Evolutionary conservation across 306 rosid genomes (phyloP), one percentile per base, ranked within the genome.

Genomic region (Benincasa hispida): DNA sequence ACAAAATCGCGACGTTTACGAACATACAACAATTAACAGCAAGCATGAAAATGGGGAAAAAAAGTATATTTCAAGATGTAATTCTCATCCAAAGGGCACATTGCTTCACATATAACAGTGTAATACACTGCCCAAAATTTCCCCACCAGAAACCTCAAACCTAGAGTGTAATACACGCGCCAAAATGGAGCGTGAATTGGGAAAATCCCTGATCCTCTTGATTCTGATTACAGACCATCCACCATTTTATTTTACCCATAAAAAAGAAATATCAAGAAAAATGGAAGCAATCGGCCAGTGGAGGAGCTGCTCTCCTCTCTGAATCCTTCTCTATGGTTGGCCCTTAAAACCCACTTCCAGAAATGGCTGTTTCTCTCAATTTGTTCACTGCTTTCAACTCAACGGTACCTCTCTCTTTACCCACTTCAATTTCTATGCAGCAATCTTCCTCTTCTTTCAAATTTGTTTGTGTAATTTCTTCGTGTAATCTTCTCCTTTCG

Each of bases 301-400:
- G 59, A 61, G 74, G 37, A 30, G 60, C 77, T 45, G 82, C n/a
- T 25, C 30, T 48, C 51, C 48, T 56, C 74, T 76, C 53, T 13
- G 54, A 63, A 78, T 48, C 55, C 54, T 62, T 76, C 76, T 81
- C 82, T 77, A 87, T 87, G 92, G 89, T 86, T 84, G 86, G 78
- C 69, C 84, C 86, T 79, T 85, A 72, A 80, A 74, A 66, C 77
- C 18, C 25, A 19, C 47, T 18, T 17, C 4, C 32, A 18, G 67
- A 61, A 6, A 92, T 92, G 97, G 91, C 92, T n/a, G 78, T 83
- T 19, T 90, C 96, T 28, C 72, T 92, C 53, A 84, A 85, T 85
- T 76, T 91, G 63, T 70, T 84, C 75, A 35, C 78, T 17, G 83
- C 81, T 83, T 88, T 87, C 92, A 77, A 56, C 74, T 88, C 93